These are phyloP conservation scores for Pseudocohnilembus persalinus DNA, from an alignment of 169 alveolate species.

Conservation along the genomic window DNA sequence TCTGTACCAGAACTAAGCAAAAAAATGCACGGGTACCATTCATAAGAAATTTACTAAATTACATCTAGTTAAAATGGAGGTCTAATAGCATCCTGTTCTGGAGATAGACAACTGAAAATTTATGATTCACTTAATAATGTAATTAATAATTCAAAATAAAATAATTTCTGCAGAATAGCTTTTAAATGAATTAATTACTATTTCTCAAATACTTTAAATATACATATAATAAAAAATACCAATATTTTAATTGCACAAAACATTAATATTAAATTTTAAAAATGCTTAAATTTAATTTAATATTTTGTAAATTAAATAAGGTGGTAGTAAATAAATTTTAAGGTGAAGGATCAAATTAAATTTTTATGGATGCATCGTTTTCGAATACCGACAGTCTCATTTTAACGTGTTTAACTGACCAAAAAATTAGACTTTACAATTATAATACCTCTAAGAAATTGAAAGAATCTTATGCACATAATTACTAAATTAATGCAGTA, in stretches of 20 bases:
- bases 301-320: slow-evolving; percentile 14
- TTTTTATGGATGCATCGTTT: slow-evolving; percentile 23
- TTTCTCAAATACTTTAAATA: no score
- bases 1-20: background rate
- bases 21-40: slow-evolving; percentile 15
- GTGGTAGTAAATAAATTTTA: background rate
- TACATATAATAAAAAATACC: no score
- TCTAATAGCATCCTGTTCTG: slow-evolving; percentile 38
- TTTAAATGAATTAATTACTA: no score
- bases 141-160: no score
- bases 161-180: no score
- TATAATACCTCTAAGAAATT: background rate
- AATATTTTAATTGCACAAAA: no score
- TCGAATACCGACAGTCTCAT: slow-evolving; percentile 28
- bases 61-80: slow-evolving; percentile 34
- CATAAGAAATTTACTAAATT: slow-evolving; percentile 23
- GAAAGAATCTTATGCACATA: background rate
- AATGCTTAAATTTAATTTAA: no score
- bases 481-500: slow-evolving; percentile 7
- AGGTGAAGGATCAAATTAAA: slow-evolving; percentile 5
- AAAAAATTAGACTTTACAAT: slow-evolving; percentile 24
- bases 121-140: slow-evolving; percentile 14
- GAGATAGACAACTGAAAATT: slow-evolving; percentile 33
- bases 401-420: slow-evolving; percentile 31
- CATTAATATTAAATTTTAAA: no score